phyloP scores from a whole-genome alignment of 495 filamentous ascomycete species.

The Xylaria intraflava region DNA sequence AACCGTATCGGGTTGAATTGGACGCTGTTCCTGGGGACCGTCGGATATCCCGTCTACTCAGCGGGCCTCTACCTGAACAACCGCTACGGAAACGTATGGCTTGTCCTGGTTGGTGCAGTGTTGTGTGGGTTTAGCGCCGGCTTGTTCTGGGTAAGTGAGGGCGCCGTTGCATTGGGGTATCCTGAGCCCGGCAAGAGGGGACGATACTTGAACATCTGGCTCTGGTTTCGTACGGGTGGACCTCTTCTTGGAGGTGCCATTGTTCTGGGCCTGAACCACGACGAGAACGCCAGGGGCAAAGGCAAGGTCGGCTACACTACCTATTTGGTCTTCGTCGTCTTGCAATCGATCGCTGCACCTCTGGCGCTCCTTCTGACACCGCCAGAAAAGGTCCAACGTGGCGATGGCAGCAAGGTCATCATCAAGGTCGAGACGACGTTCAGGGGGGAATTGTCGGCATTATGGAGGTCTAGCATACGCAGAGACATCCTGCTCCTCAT shows the following conservation, averaged over 20 bases:
- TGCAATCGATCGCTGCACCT: slow-evolving; percentile 48
- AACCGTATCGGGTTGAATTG: slow-evolving; percentile 50
- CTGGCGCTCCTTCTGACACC: slow-evolving; percentile 46
- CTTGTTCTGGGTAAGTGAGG: slow-evolving; percentile 53
- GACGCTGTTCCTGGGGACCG: slow-evolving; percentile 48
- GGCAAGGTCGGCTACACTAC: slow-evolving; percentile 51
- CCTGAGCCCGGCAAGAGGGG: slow-evolving; percentile 48
- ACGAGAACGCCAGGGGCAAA: slow-evolving; percentile 31
- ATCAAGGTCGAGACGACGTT: slow-evolving; percentile 36
- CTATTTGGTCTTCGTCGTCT: slow-evolving; percentile 48
- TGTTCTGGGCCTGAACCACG: slow-evolving; percentile 46
- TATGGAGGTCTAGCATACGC: slow-evolving; percentile 40
- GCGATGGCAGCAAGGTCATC: slow-evolving; percentile 37
- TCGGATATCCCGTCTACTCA: slow-evolving; percentile 52
- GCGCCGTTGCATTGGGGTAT: slow-evolving; percentile 52
- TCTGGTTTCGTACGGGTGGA: slow-evolving; percentile 50
- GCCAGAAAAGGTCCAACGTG: slow-evolving; percentile 48
- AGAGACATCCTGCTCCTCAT: slow-evolving; percentile 48
- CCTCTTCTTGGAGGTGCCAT: slow-evolving; percentile 52
- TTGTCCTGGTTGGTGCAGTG: slow-evolving; percentile 49
- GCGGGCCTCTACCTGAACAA: slow-evolving; percentile 54
- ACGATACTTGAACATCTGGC: slow-evolving; percentile 52
- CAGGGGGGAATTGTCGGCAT: slow-evolving; percentile 41
- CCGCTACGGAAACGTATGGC: slow-evolving; percentile 51
- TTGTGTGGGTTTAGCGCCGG: slow-evolving; percentile 51